These are phyloP conservation scores for Firmiana major DNA, from an alignment of 345 rosid genomes.

Conservation along the genomic window DNA sequence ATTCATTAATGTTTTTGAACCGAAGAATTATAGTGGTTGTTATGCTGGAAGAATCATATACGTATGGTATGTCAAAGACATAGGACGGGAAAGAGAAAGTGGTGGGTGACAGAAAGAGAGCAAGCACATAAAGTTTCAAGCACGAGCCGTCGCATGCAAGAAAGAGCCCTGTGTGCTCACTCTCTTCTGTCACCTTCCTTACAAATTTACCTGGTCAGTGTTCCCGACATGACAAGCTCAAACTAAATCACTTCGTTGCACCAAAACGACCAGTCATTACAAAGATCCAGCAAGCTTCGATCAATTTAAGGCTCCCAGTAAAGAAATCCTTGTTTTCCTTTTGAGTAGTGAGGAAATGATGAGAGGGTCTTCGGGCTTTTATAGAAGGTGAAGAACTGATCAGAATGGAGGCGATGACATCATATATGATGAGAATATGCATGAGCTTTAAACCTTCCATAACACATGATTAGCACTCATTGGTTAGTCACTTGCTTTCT, in stretches of 20 bases:
- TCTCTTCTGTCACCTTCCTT: slow-evolving; percentile 14
- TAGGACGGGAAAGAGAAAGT: background rate
- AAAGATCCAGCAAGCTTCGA: background rate
- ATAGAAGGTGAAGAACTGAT: background rate
- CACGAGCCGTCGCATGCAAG: slow-evolving; percentile 1
- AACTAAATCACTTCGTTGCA: background rate
- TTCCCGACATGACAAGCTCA: background rate
- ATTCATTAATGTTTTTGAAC: background rate
- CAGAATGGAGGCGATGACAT: background rate
- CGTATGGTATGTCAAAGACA: background rate
- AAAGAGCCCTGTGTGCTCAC: slow-evolving; percentile 9
- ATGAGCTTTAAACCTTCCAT: background rate
- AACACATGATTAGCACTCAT: background rate
- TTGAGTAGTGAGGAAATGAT: background rate
- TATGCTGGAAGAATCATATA: background rate
- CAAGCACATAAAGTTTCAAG: slow-evolving; percentile 12
- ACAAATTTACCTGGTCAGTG: background rate
- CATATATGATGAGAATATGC: background rate
- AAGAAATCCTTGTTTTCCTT: background rate
- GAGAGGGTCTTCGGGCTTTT: background rate
- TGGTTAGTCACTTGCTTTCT: background rate
- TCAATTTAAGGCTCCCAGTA: background rate
- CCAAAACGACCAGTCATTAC: background rate
- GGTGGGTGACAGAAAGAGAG: background rate
- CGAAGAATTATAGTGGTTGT: background rate